Conservation (phyloP, 106 monocot genomes). For the Dactylorhiza incarnata region DNA sequence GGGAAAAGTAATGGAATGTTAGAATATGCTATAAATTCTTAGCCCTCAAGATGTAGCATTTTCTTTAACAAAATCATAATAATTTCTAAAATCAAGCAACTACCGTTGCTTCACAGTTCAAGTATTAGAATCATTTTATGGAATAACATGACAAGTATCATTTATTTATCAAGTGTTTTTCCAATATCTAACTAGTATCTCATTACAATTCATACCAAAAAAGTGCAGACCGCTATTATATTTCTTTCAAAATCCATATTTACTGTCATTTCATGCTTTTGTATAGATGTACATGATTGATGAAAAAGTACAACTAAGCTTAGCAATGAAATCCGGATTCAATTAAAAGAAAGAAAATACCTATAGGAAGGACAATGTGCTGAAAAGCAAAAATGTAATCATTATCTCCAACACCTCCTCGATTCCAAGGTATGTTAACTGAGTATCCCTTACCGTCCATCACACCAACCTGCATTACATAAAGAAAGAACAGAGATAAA, state of each 20-base stretch:
- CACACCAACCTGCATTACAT: slow-evolving; percentile 51
- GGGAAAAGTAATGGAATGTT: not conserved
- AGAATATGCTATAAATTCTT: not conserved
- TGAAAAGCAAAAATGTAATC: slow-evolving; percentile 95
- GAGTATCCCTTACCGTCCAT: slow-evolving; percentile 72
- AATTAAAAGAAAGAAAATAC: slow-evolving; percentile 14
- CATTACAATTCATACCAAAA: not conserved
- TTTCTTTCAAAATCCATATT: not conserved
- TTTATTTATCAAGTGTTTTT: not conserved
- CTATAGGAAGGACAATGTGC: slow-evolving; percentile 88
- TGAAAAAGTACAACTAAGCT: not conserved
- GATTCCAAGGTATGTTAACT: slow-evolving; percentile 94
- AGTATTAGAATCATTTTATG: not conserved
- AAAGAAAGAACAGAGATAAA: not conserved
- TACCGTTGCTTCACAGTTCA: not conserved
- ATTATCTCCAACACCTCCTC: slow-evolving; percentile 88
- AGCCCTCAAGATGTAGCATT: not conserved
- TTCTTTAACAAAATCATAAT: not conserved
- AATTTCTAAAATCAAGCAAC: not conserved
- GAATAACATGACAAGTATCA: not conserved
- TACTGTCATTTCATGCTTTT: not conserved
- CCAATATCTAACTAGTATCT: not conserved
- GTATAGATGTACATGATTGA: not conserved
- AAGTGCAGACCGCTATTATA: not conserved
- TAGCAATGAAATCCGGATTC: not conserved